Percentiles rank a stretch among this genome's conserved stretches.
These are phyloP conservation scores for Diaporthe citriasiana DNA, from an alignment of 2,329 filamentous ascomycete species.

Conservation along the genomic window DNA sequence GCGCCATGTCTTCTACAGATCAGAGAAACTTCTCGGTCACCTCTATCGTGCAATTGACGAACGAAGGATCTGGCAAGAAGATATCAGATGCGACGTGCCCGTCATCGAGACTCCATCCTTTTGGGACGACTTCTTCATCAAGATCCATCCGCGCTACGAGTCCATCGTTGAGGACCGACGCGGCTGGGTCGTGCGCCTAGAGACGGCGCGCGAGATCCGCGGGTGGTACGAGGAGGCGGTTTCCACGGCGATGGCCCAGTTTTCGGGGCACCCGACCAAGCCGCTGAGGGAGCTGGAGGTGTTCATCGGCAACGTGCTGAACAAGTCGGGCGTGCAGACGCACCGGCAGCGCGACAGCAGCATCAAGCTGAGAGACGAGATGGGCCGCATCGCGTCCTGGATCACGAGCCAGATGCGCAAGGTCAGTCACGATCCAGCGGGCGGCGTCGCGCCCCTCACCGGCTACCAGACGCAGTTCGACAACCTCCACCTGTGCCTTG, in stretches of 20 bases:
- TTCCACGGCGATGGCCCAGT: conserved; percentile 57
- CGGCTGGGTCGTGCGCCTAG: conserved; percentile 51
- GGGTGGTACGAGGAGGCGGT: conserved; percentile 62
- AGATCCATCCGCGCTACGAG: conserved; percentile 49
- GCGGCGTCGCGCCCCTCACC: not conserved
- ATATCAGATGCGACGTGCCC: conserved; percentile 56
- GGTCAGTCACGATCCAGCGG: conserved; percentile 7
- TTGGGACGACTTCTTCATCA: conserved; percentile 58
- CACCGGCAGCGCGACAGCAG: conserved; percentile 66
- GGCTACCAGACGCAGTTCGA: conserved; percentile 41
- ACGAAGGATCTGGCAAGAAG: conserved; percentile 70
- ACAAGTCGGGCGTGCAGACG: conserved; percentile 63
- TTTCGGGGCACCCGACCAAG: conserved; percentile 60
- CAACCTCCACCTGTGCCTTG: conserved; percentile 50
- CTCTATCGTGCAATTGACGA: conserved; percentile 83
- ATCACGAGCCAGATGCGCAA: conserved; percentile 54
- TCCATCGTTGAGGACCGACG: conserved; percentile 44
- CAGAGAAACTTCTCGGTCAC: conserved; percentile 76
- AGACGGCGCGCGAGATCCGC: conserved; percentile 58
- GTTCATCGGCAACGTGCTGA: conserved; percentile 69
- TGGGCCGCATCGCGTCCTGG: conserved; percentile 60
- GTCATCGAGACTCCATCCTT: conserved; percentile 52
- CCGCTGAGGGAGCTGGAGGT: conserved; percentile 66
- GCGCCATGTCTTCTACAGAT: conserved; percentile 72
- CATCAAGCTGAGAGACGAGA: conserved; percentile 65